Conservation (phyloP, 2,329 filamentous ascomycete species). For the Dryadomyces quercus-mongolicae region DNA sequence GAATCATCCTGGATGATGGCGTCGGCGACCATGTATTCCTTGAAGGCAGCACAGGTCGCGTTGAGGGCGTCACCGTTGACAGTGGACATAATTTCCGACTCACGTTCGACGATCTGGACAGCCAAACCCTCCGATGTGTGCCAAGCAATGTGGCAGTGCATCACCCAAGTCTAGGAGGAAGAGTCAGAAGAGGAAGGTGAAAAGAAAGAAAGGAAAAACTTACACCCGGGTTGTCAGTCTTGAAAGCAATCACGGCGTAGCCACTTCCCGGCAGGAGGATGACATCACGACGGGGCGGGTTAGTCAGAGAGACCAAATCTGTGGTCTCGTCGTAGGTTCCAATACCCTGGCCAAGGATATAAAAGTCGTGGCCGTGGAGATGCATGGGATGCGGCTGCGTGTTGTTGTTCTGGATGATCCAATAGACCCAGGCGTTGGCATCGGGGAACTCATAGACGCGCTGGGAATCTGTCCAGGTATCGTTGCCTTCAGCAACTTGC, state of each 20-base stretch:
- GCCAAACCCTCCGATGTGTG: conserved; percentile 19
- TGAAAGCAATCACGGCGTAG: conserved; percentile 31
- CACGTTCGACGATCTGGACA: conserved; percentile 1
- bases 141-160: conserved; percentile 46
- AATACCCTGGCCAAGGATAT: conserved; percentile 18
- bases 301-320: conserved; percentile 17
- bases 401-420: conserved; percentile 6
- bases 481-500: conserved; percentile 8
- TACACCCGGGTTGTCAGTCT: conserved; percentile 33
- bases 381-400: conserved; percentile 27
- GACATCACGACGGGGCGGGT: conserved; percentile 31
- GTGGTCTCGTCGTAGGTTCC: conserved; percentile 9
- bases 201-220: background rate
- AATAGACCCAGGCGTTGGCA: conserved; percentile 9
- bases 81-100: background rate
- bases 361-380: conserved; percentile 32
- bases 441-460: conserved; percentile 7
- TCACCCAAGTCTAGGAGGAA: conserved; percentile 28
- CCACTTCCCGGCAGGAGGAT: conserved; percentile 27
- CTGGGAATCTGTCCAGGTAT: conserved; percentile 6
- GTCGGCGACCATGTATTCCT: background rate
- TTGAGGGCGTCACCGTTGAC: background rate
- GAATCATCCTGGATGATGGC: conserved; percentile 1
- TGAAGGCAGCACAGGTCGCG: background rate
- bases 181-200: background rate